Evolutionary conservation across 1,139 yeast species (phyloP).

Genomic region (Taphrina betulina): DNA sequence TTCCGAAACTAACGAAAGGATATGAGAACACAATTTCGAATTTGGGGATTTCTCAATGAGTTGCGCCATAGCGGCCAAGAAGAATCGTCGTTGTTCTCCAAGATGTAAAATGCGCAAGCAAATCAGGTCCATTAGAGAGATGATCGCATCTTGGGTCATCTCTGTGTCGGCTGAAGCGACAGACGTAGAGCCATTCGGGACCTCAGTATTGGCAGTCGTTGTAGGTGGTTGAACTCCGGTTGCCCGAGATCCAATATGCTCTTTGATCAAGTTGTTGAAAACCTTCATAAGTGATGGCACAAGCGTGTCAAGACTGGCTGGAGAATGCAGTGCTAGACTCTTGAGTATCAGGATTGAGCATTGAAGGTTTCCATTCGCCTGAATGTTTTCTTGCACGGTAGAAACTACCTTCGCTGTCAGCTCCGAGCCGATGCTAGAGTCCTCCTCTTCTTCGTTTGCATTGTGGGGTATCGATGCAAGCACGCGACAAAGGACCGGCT

Average conservation of each 20-base stretch:
- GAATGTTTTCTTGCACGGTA: conserved; percentile 79
- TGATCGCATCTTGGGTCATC: conserved; percentile 41
- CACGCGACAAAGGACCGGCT: conserved; percentile 66
- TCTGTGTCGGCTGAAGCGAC: conserved; percentile 33
- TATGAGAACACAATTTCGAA: conserved; percentile 67
- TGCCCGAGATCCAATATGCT: conserved; percentile 56
- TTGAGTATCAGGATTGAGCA: conserved; percentile 88
- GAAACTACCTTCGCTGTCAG: conserved; percentile 63
- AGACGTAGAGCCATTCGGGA: conserved; percentile 33
- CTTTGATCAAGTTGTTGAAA: conserved; percentile 82
- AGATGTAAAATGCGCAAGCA: conserved; percentile 76
- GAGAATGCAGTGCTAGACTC: conserved; percentile 73
- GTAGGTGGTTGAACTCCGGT: conserved; percentile 28
- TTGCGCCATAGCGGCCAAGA: conserved; percentile 80
- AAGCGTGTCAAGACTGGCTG: conserved; percentile 69
- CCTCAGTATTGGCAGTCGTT: conserved; percentile 32
- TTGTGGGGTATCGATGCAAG: conserved; percentile 56
- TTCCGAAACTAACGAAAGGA: conserved; percentile 71
- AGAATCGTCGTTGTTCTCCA: conserved; percentile 91
- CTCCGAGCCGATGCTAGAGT: conserved; percentile 53
- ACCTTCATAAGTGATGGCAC: conserved; percentile 79
- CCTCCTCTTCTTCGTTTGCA: conserved; percentile 47
- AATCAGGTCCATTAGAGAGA: conserved; percentile 72
- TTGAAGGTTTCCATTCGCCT: conserved; percentile 66
- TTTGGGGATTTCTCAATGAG: conserved; percentile 86